Evolutionary conservation across 306 rosid species (phyloP), one percentile per base, ranked within the genome.

Genomic region (Sphenostylis stenocarpa): DNA sequence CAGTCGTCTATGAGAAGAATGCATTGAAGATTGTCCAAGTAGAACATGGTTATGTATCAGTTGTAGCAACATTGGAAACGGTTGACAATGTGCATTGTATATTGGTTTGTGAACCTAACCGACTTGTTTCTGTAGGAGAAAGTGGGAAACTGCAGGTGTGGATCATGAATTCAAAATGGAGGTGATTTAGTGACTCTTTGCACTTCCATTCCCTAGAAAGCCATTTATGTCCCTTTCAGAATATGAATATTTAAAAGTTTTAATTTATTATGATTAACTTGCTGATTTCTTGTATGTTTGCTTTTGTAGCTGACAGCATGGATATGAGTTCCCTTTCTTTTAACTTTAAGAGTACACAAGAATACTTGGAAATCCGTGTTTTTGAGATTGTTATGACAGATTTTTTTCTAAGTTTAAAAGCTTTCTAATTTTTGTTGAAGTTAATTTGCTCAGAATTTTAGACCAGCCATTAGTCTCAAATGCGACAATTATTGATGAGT

Each of bases 111-210:
- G 91, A 88, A 82, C 96, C 96, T 79, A 82, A 88, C 74, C 73
- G 81, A 73, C 88, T 94, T 81, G 90, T 89, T 55, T 88, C 92
- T 80, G 85, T 94, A 72, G 97, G 97, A 70, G 93, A 86, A 76
- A 87, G 90, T 81, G 98, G 98, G 77, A 90, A 91, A 77, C 68
- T 94, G 77, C 93, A 88, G 83, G 82, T 94, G 69, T 94, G 97
- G 97, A 80, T 87, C 84, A 84, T 94, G 98, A 88, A 88, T 86
- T 86, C 98, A 75, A 73, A 81, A 84, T 94, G 98, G 98, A 86
- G 94, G 98, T 94, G 80, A 79, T 82, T 77, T 21, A 20, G 19
- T 45, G 24, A 66, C 72, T 61, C 45, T 44, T 69, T 62, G 55
- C 47, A 76, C 72, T 60, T 53, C 8, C 67, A 53, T 62, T 69